Evolutionary conservation across 73 alveolate genomes (phyloP).

Genomic region (Paramecium pentaurelia): DNA sequence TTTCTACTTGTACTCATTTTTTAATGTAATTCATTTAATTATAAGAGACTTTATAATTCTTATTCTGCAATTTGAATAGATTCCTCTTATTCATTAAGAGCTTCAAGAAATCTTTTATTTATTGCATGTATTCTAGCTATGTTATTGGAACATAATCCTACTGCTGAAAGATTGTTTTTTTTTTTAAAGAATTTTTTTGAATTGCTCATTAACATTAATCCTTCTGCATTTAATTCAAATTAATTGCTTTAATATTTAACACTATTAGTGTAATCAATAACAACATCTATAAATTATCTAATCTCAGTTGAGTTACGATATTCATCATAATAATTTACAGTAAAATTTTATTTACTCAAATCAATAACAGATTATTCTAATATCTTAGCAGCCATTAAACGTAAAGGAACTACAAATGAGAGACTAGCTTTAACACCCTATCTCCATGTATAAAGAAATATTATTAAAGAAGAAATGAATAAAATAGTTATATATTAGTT

Average conservation of each 20-base stretch:
- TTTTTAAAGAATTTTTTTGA: not conserved
- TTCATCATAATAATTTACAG: not conserved
- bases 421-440: not conserved
- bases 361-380: not conserved
- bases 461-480: not conserved
- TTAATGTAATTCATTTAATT: not conserved
- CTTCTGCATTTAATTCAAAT: not conserved
- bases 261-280: not conserved
- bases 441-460: conserved; percentile 1
- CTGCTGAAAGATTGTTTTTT: not conserved
- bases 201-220: not conserved
- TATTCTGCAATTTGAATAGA: not conserved
- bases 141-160: not conserved
- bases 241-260: not conserved
- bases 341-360: not conserved
- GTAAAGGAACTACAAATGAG: not conserved
- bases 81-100: conserved; percentile 6
- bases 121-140: not conserved
- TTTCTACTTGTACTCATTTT: not conserved
- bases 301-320: not conserved
- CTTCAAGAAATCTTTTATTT: not conserved
- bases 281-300: not conserved
- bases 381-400: not conserved
- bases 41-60: not conserved
- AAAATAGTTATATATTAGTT: not conserved